Evolutionary conservation across 2,329 filamentous ascomycete genomes (phyloP).

Genomic region (Pseudovirgaria hyperparasitica): DNA sequence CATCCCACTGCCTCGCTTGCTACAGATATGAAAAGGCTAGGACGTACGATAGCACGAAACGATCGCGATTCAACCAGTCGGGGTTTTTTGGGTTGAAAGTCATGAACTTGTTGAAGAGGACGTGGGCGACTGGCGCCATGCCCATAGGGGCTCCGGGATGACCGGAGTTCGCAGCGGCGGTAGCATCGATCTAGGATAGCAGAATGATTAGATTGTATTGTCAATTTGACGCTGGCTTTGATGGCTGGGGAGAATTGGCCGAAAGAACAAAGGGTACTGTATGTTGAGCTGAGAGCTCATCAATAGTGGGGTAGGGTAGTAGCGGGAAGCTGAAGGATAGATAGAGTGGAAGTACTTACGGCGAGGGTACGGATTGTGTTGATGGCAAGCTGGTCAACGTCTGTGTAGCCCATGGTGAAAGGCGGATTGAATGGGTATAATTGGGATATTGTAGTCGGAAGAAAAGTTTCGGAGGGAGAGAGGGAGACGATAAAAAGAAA

Average conservation of each 20-base stretch:
- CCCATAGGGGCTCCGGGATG: constrained; percentile 98
- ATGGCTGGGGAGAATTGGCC: too few species aligned
- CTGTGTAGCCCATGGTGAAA: constrained; percentile 69
- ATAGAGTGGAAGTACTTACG: constrained; percentile 48
- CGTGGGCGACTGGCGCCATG: constrained; percentile 90
- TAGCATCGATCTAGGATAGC: constrained; percentile 77
- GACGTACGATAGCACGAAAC: constrained; percentile 97
- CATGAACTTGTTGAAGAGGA: constrained; percentile 98
- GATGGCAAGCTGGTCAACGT: constrained; percentile 81
- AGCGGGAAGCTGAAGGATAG: constrained; percentile 18
- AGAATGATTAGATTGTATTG: constrained; percentile 18
- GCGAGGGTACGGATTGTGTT: constrained; percentile 97
- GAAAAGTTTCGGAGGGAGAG: constrained; percentile 4
- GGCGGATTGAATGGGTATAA: constrained; percentile 7
- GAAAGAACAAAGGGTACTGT: too few species aligned
- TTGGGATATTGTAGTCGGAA: constrained; percentile 3
- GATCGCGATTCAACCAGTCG: constrained; percentile 91
- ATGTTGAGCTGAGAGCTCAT: too few species aligned
- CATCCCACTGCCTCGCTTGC: too few species aligned
- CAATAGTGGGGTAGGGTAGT: constrained; percentile 4
- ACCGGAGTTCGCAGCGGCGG: constrained; percentile 87
- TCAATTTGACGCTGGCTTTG: too few species aligned
- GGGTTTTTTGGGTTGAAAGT: constrained; percentile 99
- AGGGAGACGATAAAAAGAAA: constrained; percentile 4
- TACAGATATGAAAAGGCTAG: constrained; percentile 1